Evolutionary conservation across 2,329 filamentous ascomycete species (phyloP).

Genomic region (Arthrobotrys conoides): DNA sequence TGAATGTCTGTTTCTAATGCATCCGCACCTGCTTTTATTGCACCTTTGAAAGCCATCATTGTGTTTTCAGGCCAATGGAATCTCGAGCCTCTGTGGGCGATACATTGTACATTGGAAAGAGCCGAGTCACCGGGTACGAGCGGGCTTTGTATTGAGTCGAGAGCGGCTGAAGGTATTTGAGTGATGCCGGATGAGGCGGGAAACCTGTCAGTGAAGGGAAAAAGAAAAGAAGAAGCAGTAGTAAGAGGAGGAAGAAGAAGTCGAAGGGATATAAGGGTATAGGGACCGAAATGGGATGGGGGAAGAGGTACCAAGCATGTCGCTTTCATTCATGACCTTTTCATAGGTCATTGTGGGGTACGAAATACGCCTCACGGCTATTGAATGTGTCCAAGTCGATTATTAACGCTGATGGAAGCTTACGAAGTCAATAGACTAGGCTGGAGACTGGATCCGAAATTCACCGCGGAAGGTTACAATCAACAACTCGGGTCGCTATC

Average conservation of each 20-base stretch:
- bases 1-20: conserved; percentile 92
- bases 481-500: not conserved
- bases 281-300: not conserved
- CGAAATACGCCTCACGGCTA: not conserved
- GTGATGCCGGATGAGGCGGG: not conserved
- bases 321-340: conserved; percentile 35
- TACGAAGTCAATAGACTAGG: not conserved
- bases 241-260: too few species aligned
- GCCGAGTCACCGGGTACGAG: conserved; percentile 36
- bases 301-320: conserved; percentile 44
- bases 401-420: conserved; percentile 4
- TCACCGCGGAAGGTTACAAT: conserved; percentile 3
- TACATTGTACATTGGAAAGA: conserved; percentile 52
- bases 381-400: not conserved
- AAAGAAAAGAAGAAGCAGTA: not conserved
- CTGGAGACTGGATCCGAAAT: not conserved
- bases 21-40: conserved; percentile 80
- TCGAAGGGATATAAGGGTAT: too few species aligned
- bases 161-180: conserved; percentile 13
- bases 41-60: conserved; percentile 81
- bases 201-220: not conserved
- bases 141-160: conserved; percentile 50
- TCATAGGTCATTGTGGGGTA: conserved; percentile 45
- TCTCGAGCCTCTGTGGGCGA: conserved; percentile 56
- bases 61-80: conserved; percentile 80